Evolutionary conservation across 2,329 filamentous ascomycete genomes (phyloP), one percentile per base, ranked within the genome.

Genomic region (Gaeumannomyces sp.): DNA sequence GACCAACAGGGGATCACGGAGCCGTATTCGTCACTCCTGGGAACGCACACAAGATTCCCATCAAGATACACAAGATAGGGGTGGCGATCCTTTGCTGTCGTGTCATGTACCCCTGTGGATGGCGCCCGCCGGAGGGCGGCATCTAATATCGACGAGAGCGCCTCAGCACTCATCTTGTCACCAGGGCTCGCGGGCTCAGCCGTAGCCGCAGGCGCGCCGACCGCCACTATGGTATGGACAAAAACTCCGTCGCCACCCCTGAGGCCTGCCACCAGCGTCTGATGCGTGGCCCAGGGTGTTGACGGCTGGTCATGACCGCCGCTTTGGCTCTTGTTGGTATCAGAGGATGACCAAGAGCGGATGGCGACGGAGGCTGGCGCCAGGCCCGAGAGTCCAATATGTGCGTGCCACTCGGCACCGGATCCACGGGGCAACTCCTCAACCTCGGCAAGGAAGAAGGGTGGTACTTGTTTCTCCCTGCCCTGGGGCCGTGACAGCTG

Each of bases 401-500:
- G 84, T 1, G 83, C 88, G 69, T 91, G 89, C 93, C 94, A 99
- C 78, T 99, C 95, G 14, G 97, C 85, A 53, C 81, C 81, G 33
- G 89, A 89, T 22, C 79, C 81, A 27, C 91, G 85, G 1, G 95
- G 95, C 16, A 99, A 81, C 68, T 88, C 85, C 59, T 88, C 83
- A 1, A 97, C 90, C 72, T 95, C 87, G 1, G 87, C 89, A 0
- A 89, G 84, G 72, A 95, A 89, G 70, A 93, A 83, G 0, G 89
- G 89, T 1, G 93, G 89, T 2, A 83, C 71, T 75, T 3, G 64
- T 71, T 68, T 66, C 64, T n/a, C 68, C 65, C n/a, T 68, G 62
- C 45, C 67, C 66, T 62, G 73, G 10, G n/a, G 56, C 13, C 8
- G 56, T 58, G 56, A 10, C 68, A 28, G 74, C 38, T 22, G 69